Evolutionary conservation across 495 filamentous ascomycete genomes (phyloP).

Genomic region (Penicillium longicatenatum): DNA sequence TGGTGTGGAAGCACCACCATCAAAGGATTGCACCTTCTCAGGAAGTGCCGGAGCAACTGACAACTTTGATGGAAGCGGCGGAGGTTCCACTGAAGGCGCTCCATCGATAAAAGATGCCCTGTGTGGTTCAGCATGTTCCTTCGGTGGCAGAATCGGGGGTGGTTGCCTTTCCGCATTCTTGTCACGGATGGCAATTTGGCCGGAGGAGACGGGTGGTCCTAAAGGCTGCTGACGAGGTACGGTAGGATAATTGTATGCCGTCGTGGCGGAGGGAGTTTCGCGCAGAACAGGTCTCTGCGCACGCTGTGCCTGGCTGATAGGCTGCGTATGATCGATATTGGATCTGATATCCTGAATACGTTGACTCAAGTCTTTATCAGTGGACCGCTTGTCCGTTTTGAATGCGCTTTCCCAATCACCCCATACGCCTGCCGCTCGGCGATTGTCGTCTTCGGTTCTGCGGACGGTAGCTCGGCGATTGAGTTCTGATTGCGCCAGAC

Average conservation of each 20-base stretch:
- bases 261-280: constrained; percentile 16
- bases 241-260: constrained; percentile 53
- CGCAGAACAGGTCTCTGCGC: constrained; percentile 14
- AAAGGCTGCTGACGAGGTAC: constrained; percentile 50
- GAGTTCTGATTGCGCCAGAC: constrained; percentile 74
- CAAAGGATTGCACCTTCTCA: constrained; percentile 36
- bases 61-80: constrained; percentile 32
- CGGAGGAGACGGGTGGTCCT: constrained; percentile 23
- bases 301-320: constrained; percentile 8
- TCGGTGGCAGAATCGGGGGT: constrained; percentile 54
- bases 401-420: constrained; percentile 55
- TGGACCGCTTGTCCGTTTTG: constrained; percentile 30
- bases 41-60: constrained; percentile 31
- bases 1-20: constrained; percentile 26
- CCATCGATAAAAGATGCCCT: constrained; percentile 26
- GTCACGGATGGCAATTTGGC: constrained; percentile 26
- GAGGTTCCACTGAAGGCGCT: constrained; percentile 13
- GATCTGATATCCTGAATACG: constrained; percentile 48
- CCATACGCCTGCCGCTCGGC: constrained; percentile 65
- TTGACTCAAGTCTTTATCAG: constrained; percentile 44
- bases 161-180: constrained; percentile 33
- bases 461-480: constrained; percentile 63
- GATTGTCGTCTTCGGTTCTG: constrained; percentile 51
- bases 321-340: constrained; percentile 35
- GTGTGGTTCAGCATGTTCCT: constrained; percentile 33